Evolutionary conservation across 2,329 filamentous ascomycete species (phyloP).

Genomic region (Sclerotinia trifoliorum): DNA sequence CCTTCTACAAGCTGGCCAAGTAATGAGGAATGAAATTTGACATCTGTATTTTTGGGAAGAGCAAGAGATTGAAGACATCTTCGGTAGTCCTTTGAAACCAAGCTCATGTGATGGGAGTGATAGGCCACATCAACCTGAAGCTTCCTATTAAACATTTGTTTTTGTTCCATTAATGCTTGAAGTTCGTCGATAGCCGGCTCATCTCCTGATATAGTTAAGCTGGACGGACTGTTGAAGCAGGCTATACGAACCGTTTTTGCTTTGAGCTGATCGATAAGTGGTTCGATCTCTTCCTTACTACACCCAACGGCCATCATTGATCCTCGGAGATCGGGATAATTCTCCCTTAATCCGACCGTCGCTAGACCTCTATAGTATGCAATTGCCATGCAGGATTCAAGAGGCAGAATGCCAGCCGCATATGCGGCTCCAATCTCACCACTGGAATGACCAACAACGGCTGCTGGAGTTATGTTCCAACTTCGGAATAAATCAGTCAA

Average conservation of each 20-base stretch:
- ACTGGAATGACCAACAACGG: conserved; percentile 37
- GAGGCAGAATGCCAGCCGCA: conserved; percentile 31
- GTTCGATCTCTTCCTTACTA: conserved; percentile 29
- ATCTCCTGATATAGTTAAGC: conserved; percentile 34
- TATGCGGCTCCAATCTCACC: conserved; percentile 39
- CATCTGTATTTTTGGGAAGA: conserved; percentile 17
- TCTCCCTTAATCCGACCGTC: conserved; percentile 36
- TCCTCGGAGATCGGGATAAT: conserved; percentile 42
- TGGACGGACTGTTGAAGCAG: conserved; percentile 34
- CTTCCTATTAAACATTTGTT: conserved; percentile 29
- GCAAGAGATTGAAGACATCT: conserved; percentile 16
- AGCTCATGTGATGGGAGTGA: conserved; percentile 22
- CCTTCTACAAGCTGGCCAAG: conserved; percentile 35
- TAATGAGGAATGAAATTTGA: conserved; percentile 46
- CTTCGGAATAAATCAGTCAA: conserved; percentile 45
- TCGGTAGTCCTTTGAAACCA: conserved; percentile 20
- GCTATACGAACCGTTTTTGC: conserved; percentile 33
- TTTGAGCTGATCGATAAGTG: conserved; percentile 16
- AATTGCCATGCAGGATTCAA: conserved; percentile 32
- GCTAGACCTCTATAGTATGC: conserved; percentile 37
- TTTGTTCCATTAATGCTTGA: conserved; percentile 28
- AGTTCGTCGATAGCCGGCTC: conserved; percentile 26
- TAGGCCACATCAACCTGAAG: conserved; percentile 26
- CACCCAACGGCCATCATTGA: conserved; percentile 51
- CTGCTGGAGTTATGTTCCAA: conserved; percentile 39